phyloP scores from a whole-genome alignment of 2,329 filamentous ascomycete genomes.

The Meredithiella fracta region DNA sequence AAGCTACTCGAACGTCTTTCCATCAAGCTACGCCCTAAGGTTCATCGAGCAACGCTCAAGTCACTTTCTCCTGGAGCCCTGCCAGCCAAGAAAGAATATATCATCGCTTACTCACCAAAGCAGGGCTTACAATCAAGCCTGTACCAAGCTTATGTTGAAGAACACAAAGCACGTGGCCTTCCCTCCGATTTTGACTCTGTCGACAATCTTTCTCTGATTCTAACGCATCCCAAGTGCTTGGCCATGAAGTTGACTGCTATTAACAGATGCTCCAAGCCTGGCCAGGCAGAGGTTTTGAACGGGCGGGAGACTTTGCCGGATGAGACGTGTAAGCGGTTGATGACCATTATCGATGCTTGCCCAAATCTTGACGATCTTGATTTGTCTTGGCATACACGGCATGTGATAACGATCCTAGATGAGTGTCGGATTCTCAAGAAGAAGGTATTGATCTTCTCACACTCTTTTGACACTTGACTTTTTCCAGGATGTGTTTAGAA shows the following conservation, averaged over 20 bases:
- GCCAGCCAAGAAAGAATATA: conserved; percentile 64
- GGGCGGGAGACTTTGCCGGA: conserved; percentile 10
- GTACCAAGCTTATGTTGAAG: conserved; percentile 36
- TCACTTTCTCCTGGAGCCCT: conserved; percentile 45
- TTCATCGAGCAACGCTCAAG: conserved; percentile 55
- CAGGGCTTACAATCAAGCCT: conserved; percentile 45
- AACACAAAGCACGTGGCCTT: not conserved
- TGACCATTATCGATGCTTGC: conserved; percentile 7
- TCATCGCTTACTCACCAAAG: conserved; percentile 52
- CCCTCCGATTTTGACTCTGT: conserved; percentile 21
- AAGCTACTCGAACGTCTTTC: conserved; percentile 57
- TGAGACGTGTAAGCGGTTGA: not conserved
- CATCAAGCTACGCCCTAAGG: conserved; percentile 56
- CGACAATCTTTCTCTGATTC: conserved; percentile 29
- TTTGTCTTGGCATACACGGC: conserved; percentile 30
- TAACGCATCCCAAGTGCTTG: conserved; percentile 37
- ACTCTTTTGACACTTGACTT: conserved; percentile 58
- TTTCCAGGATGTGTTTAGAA: conserved; percentile 39
- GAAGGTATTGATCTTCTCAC: conserved; percentile 68
- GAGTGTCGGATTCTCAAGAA: conserved; percentile 46
- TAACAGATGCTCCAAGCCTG: not conserved
- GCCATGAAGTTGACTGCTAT: conserved; percentile 19
- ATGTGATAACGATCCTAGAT: conserved; percentile 43
- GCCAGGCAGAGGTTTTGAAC: not conserved
- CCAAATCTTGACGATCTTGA: conserved; percentile 10